Conservation (phyloP, 2,329 filamentous ascomycete species). For the Diaporthe aspalathi region DNA sequence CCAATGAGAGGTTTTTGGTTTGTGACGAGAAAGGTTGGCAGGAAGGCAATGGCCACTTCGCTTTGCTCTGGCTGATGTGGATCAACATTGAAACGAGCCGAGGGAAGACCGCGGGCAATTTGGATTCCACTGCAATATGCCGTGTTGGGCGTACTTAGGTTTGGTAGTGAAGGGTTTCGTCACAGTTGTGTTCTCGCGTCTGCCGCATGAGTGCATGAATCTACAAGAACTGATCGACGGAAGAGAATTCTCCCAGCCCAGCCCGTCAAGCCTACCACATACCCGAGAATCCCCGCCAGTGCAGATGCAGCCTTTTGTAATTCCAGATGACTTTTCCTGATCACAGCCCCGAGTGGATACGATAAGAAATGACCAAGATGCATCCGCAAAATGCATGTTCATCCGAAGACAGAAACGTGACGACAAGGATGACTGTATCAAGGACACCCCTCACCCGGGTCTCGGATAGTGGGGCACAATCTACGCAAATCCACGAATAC, state of each 20-base stretch:
- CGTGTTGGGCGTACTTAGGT: background rate
- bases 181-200: too few relatives aligned
- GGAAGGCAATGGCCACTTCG: background rate
- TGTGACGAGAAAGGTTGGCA: background rate
- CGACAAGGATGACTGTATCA: background rate
- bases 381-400: background rate
- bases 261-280: background rate
- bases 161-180: background rate
- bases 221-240: background rate
- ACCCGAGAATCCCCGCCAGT: too few relatives aligned
- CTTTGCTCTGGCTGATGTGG: background rate
- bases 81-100: conserved; percentile 12
- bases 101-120: background rate
- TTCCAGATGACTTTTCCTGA: too few relatives aligned
- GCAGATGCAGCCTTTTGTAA: too few relatives aligned
- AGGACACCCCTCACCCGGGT: conserved; percentile 18
- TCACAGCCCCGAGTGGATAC: background rate
- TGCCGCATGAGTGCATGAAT: conserved; percentile 3
- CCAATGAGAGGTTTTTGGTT: background rate
- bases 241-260: background rate
- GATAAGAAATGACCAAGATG: background rate
- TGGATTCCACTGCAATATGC: background rate
- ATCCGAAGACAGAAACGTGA: background rate
- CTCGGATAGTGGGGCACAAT: conserved; percentile 13
- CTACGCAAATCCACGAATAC: background rate